Evolutionary conservation across 2,329 filamentous ascomycete species (phyloP).

Genomic region (Scortechinia acanthostroma): DNA sequence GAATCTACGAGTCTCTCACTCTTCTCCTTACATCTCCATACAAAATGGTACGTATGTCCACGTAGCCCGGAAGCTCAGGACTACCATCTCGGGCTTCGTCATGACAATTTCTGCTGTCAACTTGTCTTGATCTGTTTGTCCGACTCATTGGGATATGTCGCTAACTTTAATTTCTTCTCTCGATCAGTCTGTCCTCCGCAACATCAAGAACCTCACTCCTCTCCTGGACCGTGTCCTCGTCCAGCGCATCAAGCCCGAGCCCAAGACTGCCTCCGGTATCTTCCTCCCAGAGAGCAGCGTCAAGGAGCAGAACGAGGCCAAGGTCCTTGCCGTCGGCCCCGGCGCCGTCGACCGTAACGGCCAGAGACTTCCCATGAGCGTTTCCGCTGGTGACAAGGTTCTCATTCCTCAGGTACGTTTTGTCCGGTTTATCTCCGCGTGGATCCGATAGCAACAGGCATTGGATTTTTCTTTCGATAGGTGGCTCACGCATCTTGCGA

Average conservation of each 20-base stretch:
- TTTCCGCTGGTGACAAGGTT: slow-evolving; percentile 79
- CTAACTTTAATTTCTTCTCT: background rate
- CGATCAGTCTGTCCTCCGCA: slow-evolving; percentile 49
- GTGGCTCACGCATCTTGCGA: background rate
- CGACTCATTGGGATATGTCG: background rate
- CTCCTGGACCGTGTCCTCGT: slow-evolving; percentile 97
- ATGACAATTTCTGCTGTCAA: no score
- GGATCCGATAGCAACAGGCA: no score
- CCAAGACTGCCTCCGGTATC: slow-evolving; percentile 93
- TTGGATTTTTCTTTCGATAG: background rate
- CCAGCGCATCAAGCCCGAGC: slow-evolving; percentile 93
- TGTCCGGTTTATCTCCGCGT: no score
- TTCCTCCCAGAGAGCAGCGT: slow-evolving; percentile 94
- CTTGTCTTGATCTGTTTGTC: background rate
- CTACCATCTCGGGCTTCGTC: no score
- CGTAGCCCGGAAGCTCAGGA: background rate
- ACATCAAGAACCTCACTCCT: slow-evolving; percentile 87
- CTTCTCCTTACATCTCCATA: background rate
- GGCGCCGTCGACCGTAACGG: slow-evolving; percentile 82
- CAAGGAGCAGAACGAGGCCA: slow-evolving; percentile 97
- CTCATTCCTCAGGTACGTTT: slow-evolving; percentile 61
- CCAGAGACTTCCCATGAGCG: slow-evolving; percentile 78
- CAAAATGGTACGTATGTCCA: slow-evolving; percentile 1
- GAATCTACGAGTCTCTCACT: background rate
- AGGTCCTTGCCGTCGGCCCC: slow-evolving; percentile 89